Evolutionary conservation across 106 monocot genomes (phyloP).

Genomic region (Dendrobium officinale): DNA sequence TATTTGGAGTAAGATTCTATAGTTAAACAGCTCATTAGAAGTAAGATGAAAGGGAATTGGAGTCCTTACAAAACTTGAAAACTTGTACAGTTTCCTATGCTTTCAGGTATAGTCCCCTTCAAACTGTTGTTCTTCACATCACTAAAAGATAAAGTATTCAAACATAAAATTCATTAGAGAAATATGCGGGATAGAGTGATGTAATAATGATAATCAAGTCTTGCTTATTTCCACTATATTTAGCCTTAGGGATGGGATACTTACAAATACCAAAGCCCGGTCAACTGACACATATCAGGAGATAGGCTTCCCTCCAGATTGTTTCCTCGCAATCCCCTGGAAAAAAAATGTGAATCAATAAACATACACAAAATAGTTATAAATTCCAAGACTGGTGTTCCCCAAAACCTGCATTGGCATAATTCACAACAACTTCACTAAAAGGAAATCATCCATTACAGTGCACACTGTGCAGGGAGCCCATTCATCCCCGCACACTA

Average conservation of each 20-base stretch:
- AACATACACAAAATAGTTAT: background rate
- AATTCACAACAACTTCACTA: no score
- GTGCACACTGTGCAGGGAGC: no score
- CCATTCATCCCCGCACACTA: no score
- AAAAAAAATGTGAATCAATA: background rate
- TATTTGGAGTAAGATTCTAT: background rate
- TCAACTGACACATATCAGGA: conserved; percentile 88
- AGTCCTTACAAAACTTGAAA: conserved; percentile 95
- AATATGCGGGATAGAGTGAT: no score
- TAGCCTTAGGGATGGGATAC: conserved; percentile 4
- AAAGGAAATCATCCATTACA: no score
- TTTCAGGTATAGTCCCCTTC: conserved; percentile 77
- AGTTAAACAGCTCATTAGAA: background rate
- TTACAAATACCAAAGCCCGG: conserved; percentile 95
- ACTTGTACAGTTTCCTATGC: conserved; percentile 90
- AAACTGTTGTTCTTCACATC: conserved; percentile 96
- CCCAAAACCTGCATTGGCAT: background rate
- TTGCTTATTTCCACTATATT: no score
- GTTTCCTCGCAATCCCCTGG: conserved; percentile 77
- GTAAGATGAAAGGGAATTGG: no score
- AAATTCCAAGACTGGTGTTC: background rate
- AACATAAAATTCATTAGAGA: no score
- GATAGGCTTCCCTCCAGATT: conserved; percentile 74
- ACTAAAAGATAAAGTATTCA: conserved; percentile 25
- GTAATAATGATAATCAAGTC: no score